Conservation (phyloP, 2,329 filamentous ascomycete species). For the Metarhizium robertsii region DNA sequence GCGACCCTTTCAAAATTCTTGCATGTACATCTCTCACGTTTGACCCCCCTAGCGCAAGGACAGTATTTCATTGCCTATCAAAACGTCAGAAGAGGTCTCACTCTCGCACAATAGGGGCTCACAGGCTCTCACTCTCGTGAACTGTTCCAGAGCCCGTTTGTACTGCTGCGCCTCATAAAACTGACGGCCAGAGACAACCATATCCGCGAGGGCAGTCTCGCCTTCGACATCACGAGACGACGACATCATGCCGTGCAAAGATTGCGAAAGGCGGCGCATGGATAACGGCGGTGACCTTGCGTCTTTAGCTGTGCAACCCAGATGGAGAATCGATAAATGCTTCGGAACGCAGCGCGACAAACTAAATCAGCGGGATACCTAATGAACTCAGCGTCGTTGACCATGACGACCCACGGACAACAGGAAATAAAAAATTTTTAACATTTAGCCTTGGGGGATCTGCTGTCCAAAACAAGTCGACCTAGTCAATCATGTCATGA, state of each 20-base stretch:
- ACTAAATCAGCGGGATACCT: background rate
- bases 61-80: slow-evolving; percentile 27
- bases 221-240: slow-evolving; percentile 3
- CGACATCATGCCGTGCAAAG: slow-evolving; percentile 7
- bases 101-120: background rate
- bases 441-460: background rate
- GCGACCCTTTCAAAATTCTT: slow-evolving; percentile 29
- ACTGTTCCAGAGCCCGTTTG: slow-evolving; percentile 25
- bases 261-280: slow-evolving; percentile 8
- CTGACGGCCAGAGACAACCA: slow-evolving; percentile 22
- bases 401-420: background rate
- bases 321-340: background rate
- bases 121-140: slow-evolving; percentile 24
- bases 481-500: background rate
- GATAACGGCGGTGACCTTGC: background rate
- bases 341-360: background rate
- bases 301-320: background rate
- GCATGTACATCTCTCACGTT: slow-evolving; percentile 27
- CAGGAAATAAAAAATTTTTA: background rate
- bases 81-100: background rate
- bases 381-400: background rate
- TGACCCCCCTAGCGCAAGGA: slow-evolving; percentile 22
- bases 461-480: background rate
- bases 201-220: slow-evolving; percentile 1
- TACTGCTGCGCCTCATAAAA: slow-evolving; percentile 24